Percentiles rank a stretch among this genome's conserved stretches.
Evolutionary conservation across 352 stramenopile species (phyloP).

Genomic region (Pythium aquatile): DNA sequence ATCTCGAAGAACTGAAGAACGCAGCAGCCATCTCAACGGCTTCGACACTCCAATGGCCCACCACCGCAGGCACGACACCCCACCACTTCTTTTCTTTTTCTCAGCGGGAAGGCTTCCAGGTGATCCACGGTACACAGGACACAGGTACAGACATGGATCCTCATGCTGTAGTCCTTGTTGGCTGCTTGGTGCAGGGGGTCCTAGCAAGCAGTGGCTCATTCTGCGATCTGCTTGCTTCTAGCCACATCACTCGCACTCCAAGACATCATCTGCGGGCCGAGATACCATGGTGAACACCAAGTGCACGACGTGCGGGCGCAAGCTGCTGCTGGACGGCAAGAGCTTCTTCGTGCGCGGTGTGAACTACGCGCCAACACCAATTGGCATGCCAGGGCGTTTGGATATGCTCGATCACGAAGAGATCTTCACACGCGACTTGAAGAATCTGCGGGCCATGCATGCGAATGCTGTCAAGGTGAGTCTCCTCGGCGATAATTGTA

Average conservation of each 20-base stretch:
- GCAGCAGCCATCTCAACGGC: not conserved
- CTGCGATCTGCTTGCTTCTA: not conserved
- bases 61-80: not conserved
- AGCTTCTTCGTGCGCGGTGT: slow-evolving; percentile 73
- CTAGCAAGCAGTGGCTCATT: not conserved
- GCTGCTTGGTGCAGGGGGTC: not conserved
- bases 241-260: not conserved
- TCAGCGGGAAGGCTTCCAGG: not conserved
- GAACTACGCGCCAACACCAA: slow-evolving; percentile 71
- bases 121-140: not conserved
- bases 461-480: slow-evolving; percentile 61
- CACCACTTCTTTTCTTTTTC: not conserved
- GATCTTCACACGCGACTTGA: slow-evolving; percentile 62
- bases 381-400: slow-evolving; percentile 45
- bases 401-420: slow-evolving; percentile 54
- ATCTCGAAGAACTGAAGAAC: not conserved
- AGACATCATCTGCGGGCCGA: not conserved
- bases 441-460: slow-evolving; percentile 70
- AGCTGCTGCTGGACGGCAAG: slow-evolving; percentile 52
- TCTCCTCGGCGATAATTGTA: too few species aligned
- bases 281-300: slow-evolving; percentile 39
- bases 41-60: not conserved
- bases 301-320: slow-evolving; percentile 59
- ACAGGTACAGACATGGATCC: not conserved
- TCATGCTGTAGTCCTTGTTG: too few species aligned